phyloP scores from a whole-genome alignment of 1,284 basidiomycete species.

The Apiotrichum brassicae region DNA sequence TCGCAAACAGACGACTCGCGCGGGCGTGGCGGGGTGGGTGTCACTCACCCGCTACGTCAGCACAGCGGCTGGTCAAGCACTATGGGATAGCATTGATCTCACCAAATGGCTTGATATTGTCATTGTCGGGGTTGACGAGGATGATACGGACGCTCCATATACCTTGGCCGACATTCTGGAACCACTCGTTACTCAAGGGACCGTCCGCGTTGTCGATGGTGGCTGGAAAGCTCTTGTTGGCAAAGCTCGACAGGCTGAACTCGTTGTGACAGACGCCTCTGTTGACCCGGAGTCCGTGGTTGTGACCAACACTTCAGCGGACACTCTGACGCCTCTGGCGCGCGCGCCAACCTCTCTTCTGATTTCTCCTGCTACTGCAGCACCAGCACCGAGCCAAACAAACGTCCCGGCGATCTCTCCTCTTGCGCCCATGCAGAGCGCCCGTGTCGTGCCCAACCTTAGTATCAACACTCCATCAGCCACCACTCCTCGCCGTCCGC shows the following conservation, averaged over 20 bases:
- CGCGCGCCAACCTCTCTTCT: not conserved
- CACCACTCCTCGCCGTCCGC: slow-evolving; percentile 19
- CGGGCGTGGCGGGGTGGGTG: slow-evolving; percentile 51
- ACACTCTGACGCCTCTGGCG: not conserved
- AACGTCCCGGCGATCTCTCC: slow-evolving; percentile 8
- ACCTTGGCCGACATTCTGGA: slow-evolving; percentile 21
- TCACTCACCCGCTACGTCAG: slow-evolving; percentile 69
- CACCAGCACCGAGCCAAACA: slow-evolving; percentile 7
- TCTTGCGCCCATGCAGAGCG: slow-evolving; percentile 20
- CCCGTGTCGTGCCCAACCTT: slow-evolving; percentile 25
- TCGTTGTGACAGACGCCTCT: slow-evolving; percentile 3
- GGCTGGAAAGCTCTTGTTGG: slow-evolving; percentile 30
- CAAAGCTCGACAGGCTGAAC: slow-evolving; percentile 2
- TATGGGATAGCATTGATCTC: slow-evolving; percentile 54
- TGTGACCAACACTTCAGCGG: slow-evolving; percentile 6
- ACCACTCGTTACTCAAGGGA: slow-evolving; percentile 17
- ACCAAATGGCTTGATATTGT: slow-evolving; percentile 48
- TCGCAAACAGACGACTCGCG: slow-evolving; percentile 59
- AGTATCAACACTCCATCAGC: slow-evolving; percentile 12
- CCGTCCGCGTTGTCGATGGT: slow-evolving; percentile 25
- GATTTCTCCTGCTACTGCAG: not conserved
- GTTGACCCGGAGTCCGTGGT: not conserved
- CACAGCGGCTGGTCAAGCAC: slow-evolving; percentile 60
- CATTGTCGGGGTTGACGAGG: slow-evolving; percentile 25
- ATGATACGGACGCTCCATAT: slow-evolving; percentile 20